phyloP scores from a whole-genome alignment of 1,284 basidiomycete species.

The Sporisorium graminicola region DNA sequence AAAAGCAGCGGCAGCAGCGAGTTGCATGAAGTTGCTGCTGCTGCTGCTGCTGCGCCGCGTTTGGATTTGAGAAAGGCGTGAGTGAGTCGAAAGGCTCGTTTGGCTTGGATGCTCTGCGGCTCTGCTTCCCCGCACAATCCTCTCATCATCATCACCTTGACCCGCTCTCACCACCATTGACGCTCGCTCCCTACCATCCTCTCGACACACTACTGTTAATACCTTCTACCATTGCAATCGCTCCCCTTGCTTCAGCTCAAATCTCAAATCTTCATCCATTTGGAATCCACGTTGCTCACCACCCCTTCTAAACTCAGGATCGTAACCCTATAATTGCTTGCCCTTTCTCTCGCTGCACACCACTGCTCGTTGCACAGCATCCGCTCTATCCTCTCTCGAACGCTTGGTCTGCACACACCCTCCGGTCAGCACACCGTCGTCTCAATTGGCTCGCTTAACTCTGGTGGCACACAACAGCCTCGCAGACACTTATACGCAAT shows the following conservation, averaged over 20 bases:
- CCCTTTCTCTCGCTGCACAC: no score
- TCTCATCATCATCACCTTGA: conserved; percentile 8
- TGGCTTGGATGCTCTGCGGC: neutral
- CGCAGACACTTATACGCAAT: neutral
- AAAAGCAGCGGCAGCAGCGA: neutral
- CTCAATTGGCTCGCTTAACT: neutral
- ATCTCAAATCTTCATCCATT: no score
- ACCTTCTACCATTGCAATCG: neutral
- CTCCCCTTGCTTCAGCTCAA: neutral
- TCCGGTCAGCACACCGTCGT: neutral
- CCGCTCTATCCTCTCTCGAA: neutral
- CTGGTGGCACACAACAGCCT: neutral
- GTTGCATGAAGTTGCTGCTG: neutral
- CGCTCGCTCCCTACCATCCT: neutral
- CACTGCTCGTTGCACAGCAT: neutral
- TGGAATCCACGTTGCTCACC: neutral
- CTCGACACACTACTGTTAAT: neutral
- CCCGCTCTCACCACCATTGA: neutral
- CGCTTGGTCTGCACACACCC: neutral
- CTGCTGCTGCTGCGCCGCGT: neutral
- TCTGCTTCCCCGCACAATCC: conserved; percentile 18
- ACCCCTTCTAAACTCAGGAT: neutral
- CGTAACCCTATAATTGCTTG: no score
- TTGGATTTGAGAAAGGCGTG: neutral
- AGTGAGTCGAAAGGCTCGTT: neutral